These are phyloP conservation scores for Ceratonia siliqua DNA, from an alignment of 306 rosid species.

Conservation along the genomic window DNA sequence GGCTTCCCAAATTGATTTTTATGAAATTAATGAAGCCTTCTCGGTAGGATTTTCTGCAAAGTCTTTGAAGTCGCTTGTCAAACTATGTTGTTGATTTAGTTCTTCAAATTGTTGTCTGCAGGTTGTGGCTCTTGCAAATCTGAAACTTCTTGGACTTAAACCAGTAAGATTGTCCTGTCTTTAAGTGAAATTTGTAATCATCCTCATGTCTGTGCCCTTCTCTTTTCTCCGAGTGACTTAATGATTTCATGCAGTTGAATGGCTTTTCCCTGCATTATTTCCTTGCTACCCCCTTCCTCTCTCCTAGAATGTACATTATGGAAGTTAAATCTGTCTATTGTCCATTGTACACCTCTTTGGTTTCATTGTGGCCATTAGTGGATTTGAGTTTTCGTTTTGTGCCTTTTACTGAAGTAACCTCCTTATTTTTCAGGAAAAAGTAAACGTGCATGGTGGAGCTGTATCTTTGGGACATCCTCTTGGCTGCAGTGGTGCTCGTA, in stretches of 20 bases:
- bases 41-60: constrained; percentile 57
- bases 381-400: constrained; percentile 10
- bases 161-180: constrained; percentile 55
- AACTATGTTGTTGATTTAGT: constrained; percentile 15
- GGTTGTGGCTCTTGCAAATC: constrained; percentile 99
- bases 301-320: not conserved
- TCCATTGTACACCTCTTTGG: no score
- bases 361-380: not conserved
- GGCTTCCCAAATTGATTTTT: constrained; percentile 74
- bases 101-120: constrained; percentile 34
- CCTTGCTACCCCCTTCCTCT: not conserved
- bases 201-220: not conserved
- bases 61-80: constrained; percentile 25
- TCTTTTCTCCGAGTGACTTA: constrained; percentile 27
- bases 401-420: constrained; percentile 3
- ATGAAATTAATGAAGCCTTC: constrained; percentile 97
- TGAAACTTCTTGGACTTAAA: constrained; percentile 83
- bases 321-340: no score
- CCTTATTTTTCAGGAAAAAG: constrained; percentile 62
- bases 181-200: constrained; percentile 8
- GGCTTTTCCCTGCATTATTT: not conserved
- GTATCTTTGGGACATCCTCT: constrained; percentile 97
- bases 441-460: constrained; percentile 94
- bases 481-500: constrained; percentile 99
- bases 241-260: not conserved